Conservation (phyloP, 1,284 basidiomycete genomes). For the Boletellus sp. region DNA sequence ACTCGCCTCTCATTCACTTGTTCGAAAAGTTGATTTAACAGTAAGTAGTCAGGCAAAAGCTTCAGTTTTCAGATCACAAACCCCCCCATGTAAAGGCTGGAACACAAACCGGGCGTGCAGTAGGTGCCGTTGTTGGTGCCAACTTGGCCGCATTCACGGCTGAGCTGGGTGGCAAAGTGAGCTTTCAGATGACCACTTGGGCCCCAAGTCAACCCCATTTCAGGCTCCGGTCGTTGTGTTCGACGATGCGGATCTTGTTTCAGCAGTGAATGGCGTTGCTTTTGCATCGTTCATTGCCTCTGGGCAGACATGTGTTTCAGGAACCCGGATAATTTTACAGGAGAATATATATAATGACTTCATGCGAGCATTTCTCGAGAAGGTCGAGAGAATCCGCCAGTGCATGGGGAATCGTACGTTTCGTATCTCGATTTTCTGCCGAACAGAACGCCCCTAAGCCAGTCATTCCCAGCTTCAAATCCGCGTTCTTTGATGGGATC, state of each 20-base stretch:
- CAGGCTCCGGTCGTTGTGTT: slow-evolving; percentile 78
- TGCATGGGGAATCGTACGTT: slow-evolving; percentile 75
- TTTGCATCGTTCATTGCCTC: slow-evolving; percentile 84
- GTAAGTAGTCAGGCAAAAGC: slow-evolving; percentile 38
- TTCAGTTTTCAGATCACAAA: slow-evolving; percentile 2
- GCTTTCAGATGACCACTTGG: slow-evolving; percentile 2
- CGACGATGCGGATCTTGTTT: slow-evolving; percentile 64
- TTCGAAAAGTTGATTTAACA: slow-evolving; percentile 81
- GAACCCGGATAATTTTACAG: slow-evolving; percentile 70
- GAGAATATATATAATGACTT: slow-evolving; percentile 65
- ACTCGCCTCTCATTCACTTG: slow-evolving; percentile 58
- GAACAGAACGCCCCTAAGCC: not conserved
- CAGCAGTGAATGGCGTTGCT: slow-evolving; percentile 73
- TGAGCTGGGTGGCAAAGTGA: slow-evolving; percentile 77
- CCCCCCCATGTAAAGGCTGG: slow-evolving; percentile 54
- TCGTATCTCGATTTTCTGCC: slow-evolving; percentile 15
- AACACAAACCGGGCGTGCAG: slow-evolving; percentile 64
- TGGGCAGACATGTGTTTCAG: slow-evolving; percentile 83
- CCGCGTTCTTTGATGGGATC: slow-evolving; percentile 71
- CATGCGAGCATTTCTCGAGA: slow-evolving; percentile 56
- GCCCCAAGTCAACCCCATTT: slow-evolving; percentile 1
- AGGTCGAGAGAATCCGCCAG: slow-evolving; percentile 55
- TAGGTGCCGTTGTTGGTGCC: slow-evolving; percentile 67
- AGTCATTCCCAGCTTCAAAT: slow-evolving; percentile 52
- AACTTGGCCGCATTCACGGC: slow-evolving; percentile 75